Percentiles rank a stretch among this genome's conserved stretches.
phyloP scores from a whole-genome alignment of 495 filamentous ascomycete species.

The Penicillium ochrochloron region DNA sequence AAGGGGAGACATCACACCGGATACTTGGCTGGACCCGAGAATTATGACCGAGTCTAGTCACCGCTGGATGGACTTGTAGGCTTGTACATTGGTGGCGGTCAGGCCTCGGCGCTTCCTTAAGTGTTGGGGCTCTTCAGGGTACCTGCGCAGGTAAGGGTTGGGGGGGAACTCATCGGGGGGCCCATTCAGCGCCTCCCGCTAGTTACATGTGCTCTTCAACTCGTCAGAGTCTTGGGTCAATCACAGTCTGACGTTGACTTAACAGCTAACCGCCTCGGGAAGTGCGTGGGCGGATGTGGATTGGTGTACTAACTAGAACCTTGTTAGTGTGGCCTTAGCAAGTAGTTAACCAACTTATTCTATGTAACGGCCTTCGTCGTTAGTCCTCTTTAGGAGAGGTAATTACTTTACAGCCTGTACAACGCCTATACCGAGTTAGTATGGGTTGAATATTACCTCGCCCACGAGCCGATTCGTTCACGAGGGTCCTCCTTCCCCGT shows the following conservation, averaged over 20 bases:
- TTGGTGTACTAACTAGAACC: background rate
- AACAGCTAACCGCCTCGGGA: background rate
- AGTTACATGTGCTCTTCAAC: constrained; percentile 15
- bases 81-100: constrained; percentile 8
- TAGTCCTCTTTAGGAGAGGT: constrained; percentile 3
- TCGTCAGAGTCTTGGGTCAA: background rate
- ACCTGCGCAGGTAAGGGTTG: constrained; percentile 26
- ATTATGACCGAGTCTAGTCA: background rate
- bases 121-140: constrained; percentile 19
- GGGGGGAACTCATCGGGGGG: background rate
- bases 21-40: background rate
- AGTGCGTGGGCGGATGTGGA: background rate
- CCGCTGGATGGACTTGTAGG: background rate
- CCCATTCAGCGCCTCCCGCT: constrained; percentile 9
- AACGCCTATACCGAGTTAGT: background rate
- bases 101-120: background rate
- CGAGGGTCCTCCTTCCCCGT: background rate
- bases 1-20: constrained; percentile 8
- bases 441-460: background rate
- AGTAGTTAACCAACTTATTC: background rate
- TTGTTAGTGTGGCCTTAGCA: background rate
- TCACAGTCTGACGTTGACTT: no score
- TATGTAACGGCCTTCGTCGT: background rate
- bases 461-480: background rate
- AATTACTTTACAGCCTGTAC: background rate